phyloP scores from a whole-genome alignment of 176 grass and related monocot genomes.

The Carex cristatella region DNA sequence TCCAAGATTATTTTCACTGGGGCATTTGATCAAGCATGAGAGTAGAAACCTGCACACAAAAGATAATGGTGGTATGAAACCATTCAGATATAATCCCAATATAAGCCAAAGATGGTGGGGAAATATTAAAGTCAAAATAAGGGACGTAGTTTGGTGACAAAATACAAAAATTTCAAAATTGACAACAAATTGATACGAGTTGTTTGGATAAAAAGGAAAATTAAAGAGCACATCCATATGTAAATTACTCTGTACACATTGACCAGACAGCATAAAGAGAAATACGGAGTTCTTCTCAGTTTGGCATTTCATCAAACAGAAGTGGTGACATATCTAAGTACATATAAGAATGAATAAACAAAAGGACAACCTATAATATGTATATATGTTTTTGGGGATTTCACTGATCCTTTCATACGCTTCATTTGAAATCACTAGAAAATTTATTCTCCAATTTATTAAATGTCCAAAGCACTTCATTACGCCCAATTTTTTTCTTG shows the following conservation, averaged over 20 bases:
- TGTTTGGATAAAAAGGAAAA: too few relatives aligned
- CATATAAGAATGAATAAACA: too few relatives aligned
- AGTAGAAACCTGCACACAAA: background rate
- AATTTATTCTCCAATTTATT: too few relatives aligned
- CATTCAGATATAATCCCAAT: background rate
- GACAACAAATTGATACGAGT: too few relatives aligned
- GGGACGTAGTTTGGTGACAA: too few relatives aligned
- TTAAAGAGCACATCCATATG: too few relatives aligned
- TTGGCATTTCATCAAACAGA: background rate
- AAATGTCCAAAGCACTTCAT: too few relatives aligned
- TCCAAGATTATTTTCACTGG: background rate
- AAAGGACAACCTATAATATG: too few relatives aligned
- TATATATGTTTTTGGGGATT: background rate
- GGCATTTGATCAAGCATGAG: background rate
- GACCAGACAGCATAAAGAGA: background rate
- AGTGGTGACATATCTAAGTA: background rate
- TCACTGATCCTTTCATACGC: background rate
- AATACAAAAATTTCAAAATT: background rate
- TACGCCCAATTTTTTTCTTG: too few relatives aligned
- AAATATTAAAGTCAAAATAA: background rate
- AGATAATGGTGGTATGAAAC: background rate
- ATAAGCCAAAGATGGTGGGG: background rate
- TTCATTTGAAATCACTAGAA: too few relatives aligned
- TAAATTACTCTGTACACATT: too few relatives aligned
- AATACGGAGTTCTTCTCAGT: background rate